A percentile compares a stretch with the other conserved stretches of the same genome.
Evolutionary conservation across 1,139 yeast species (phyloP).

Genomic region (Meyerozyma guilliermondii): DNA sequence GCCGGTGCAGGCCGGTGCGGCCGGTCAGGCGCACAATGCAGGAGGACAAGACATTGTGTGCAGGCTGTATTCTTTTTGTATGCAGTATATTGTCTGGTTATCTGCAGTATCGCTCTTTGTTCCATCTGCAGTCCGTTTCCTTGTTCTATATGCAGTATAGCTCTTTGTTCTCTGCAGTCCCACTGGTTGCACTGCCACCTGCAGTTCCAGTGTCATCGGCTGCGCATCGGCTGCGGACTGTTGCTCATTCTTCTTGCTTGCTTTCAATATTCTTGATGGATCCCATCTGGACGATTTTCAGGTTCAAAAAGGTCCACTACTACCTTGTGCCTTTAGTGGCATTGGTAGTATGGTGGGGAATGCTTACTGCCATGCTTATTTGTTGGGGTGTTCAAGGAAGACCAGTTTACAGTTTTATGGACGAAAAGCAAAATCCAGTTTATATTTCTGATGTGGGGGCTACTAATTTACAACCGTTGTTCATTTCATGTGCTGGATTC

Average conservation of each 20-base stretch:
- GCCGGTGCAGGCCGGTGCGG: background rate
- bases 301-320: constrained; percentile 25
- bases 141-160: too few relatives aligned
- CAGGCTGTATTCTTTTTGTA: background rate
- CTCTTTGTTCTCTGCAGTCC: too few relatives aligned
- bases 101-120: too few relatives aligned
- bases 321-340: constrained; percentile 29
- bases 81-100: too few relatives aligned
- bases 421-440: constrained; percentile 46
- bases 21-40: background rate
- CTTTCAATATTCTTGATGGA: background rate
- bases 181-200: too few relatives aligned
- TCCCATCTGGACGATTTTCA: background rate
- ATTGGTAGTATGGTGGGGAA: constrained; percentile 42
- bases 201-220: too few relatives aligned
- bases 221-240: background rate
- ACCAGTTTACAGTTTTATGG: constrained; percentile 62
- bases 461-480: constrained; percentile 74
- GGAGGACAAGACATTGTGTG: background rate
- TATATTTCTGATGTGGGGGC: constrained; percentile 87
- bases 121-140: too few relatives aligned
- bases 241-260: background rate
- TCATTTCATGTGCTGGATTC: constrained; percentile 72
- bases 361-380: constrained; percentile 65
- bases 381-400: constrained; percentile 76